phyloP scores from a whole-genome alignment of 306 rosid species.

The Lupinus albus region DNA sequence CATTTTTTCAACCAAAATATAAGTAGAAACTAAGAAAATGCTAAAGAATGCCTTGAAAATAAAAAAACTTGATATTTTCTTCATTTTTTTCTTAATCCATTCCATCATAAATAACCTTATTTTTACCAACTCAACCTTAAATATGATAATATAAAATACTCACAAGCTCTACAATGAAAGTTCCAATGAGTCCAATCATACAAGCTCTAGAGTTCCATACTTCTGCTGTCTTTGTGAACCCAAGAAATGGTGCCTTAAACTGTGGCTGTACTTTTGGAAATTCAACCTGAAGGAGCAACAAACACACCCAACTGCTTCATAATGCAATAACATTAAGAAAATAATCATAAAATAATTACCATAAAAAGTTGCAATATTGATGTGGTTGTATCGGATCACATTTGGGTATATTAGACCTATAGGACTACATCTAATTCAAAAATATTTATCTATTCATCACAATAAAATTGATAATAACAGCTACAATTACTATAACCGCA shows the following conservation, averaged over 20 bases:
- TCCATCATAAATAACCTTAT: neutral
- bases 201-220: conserved; percentile 95
- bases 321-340: neutral
- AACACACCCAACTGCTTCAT: conserved; percentile 33
- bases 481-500: no score
- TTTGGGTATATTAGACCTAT: no score
- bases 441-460: no score
- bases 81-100: neutral
- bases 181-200: conserved; percentile 90
- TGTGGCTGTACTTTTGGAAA: conserved; percentile 78
- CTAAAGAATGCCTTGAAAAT: no score
- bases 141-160: conserved; percentile 32
- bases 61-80: no score
- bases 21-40: no score
- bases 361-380: no score
- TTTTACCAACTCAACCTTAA: neutral
- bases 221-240: conserved; percentile 90
- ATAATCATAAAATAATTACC: no score
- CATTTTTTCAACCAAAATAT: no score
- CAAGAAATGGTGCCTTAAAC: conserved; percentile 72
- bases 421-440: no score
- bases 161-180: conserved; percentile 76
- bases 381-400: no score
- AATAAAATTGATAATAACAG: no score
- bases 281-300: conserved; percentile 56